Conservation (phyloP, 164 flowering plant species). For the Chimonanthus salicifolius region DNA sequence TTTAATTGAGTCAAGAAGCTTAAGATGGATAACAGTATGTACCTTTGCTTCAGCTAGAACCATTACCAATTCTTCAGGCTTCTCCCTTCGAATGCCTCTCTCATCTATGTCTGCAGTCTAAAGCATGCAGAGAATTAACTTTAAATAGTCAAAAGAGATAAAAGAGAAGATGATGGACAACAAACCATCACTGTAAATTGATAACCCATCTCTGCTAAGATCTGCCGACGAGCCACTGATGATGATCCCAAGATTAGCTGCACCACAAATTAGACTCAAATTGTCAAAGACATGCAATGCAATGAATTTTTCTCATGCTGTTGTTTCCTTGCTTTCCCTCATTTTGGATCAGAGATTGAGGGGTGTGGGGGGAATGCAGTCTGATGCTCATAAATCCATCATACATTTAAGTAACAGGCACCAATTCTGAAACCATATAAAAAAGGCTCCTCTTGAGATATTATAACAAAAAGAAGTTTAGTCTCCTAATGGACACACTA, state of each 20-base stretch:
- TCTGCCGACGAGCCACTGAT: slow-evolving; percentile 62
- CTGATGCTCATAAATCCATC: no score
- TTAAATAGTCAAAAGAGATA: neutral
- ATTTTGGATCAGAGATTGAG: no score
- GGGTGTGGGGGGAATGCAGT: no score
- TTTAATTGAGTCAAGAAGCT: neutral
- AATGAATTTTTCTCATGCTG: no score
- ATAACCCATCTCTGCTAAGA: slow-evolving; percentile 85
- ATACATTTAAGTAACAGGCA: no score
- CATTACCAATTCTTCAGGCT: slow-evolving; percentile 4
- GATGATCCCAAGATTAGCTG: slow-evolving; percentile 93
- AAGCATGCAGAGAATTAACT: neutral
- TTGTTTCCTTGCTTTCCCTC: no score
- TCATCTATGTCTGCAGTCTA: slow-evolving; percentile 4
- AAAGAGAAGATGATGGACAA: neutral
- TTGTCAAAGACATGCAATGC: no score
- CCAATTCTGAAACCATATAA: no score
- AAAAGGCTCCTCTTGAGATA: no score
- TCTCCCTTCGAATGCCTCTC: slow-evolving; percentile 2
- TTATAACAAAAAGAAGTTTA: no score
- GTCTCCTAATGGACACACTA: no score
- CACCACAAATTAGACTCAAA: neutral
- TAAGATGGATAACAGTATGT: neutral
- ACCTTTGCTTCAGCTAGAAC: slow-evolving; percentile 68
- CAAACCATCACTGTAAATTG: slow-evolving; percentile 68